A percentile compares a stretch with the other conserved stretches of the same genome.
phyloP scores from a whole-genome alignment of 805 yeast genomes.

The Starmerella sirachaensis region DNA sequence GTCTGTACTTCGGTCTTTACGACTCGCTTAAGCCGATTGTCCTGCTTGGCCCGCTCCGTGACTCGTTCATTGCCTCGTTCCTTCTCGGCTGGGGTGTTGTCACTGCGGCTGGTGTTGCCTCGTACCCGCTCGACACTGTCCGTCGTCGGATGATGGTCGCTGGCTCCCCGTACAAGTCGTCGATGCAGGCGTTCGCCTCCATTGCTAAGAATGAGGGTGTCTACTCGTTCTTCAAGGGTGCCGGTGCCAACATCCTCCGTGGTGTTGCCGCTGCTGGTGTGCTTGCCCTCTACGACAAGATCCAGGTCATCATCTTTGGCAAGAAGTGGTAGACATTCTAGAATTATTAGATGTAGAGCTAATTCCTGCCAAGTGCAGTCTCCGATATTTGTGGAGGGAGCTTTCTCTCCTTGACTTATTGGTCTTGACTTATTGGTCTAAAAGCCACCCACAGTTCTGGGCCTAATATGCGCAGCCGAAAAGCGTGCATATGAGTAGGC shows the following conservation, averaged over 20 bases:
- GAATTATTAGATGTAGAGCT: no score
- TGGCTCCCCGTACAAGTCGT: slow-evolving; percentile 89
- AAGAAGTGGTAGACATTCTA: slow-evolving; percentile 39
- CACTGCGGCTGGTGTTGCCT: slow-evolving; percentile 92
- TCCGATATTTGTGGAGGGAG: no score
- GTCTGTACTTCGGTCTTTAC: slow-evolving; percentile 92
- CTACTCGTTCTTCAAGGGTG: slow-evolving; percentile 85
- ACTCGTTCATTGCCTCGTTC: slow-evolving; percentile 85
- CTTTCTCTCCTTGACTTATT: no score
- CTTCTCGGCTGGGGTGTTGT: slow-evolving; percentile 90
- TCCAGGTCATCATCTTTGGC: slow-evolving; percentile 83
- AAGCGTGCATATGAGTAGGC: no score
- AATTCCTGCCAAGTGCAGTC: no score
- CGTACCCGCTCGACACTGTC: slow-evolving; percentile 94
- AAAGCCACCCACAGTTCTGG: no score
- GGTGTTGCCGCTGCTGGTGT: slow-evolving; percentile 99
- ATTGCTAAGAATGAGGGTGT: slow-evolving; percentile 91
- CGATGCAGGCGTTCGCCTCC: slow-evolving; percentile 76
- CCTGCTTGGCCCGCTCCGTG: slow-evolving; percentile 79
- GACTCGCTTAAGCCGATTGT: slow-evolving; percentile 88
- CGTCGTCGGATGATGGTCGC: slow-evolving; percentile 99
- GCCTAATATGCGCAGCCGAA: no score
- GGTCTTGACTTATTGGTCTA: no score
- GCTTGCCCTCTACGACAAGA: slow-evolving; percentile 88
- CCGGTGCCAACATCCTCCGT: slow-evolving; percentile 97